phyloP scores from a whole-genome alignment of 2,329 filamentous ascomycete genomes.

The Herpotrichia juniperi region DNA sequence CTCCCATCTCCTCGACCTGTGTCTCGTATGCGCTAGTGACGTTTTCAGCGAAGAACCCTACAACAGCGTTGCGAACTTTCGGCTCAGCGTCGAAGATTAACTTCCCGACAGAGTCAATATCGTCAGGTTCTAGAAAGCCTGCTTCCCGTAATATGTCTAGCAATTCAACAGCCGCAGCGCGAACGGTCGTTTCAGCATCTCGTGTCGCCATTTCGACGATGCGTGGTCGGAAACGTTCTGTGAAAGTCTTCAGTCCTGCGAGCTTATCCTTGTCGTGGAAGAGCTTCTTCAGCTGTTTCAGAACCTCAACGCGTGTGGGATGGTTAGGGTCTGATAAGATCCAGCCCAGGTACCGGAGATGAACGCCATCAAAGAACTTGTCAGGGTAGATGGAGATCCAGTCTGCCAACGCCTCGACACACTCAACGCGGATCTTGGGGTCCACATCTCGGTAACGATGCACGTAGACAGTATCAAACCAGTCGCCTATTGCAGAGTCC shows the following conservation, averaged over 20 bases:
- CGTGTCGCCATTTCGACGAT: constrained; percentile 91
- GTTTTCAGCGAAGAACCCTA: constrained; percentile 87
- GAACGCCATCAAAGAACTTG: constrained; percentile 87
- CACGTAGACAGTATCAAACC: constrained; percentile 91
- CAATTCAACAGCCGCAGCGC: constrained; percentile 79
- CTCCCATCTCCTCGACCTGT: constrained; percentile 83
- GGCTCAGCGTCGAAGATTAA: constrained; percentile 88
- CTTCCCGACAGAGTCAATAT: constrained; percentile 86
- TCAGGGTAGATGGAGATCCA: constrained; percentile 89
- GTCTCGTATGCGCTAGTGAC: constrained; percentile 80
- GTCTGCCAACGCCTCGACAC: constrained; percentile 80
- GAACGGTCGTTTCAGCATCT: constrained; percentile 81
- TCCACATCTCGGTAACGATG: constrained; percentile 96
- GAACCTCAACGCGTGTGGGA: constrained; percentile 79
- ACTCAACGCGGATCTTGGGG: constrained; percentile 84
- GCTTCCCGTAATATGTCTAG: constrained; percentile 82
- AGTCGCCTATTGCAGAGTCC: constrained; percentile 77
- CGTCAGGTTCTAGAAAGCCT: constrained; percentile 86
- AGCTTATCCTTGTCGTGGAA: constrained; percentile 83
- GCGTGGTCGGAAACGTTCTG: constrained; percentile 85
- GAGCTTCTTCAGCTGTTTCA: constrained; percentile 80
- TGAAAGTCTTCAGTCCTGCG: constrained; percentile 80
- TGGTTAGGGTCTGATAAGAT: constrained; percentile 82
- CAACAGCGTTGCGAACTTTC: constrained; percentile 84
- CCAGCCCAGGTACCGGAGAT: constrained; percentile 94